phyloP scores from a whole-genome alignment of 2,329 filamentous ascomycete species.

The Nemania sp. region DNA sequence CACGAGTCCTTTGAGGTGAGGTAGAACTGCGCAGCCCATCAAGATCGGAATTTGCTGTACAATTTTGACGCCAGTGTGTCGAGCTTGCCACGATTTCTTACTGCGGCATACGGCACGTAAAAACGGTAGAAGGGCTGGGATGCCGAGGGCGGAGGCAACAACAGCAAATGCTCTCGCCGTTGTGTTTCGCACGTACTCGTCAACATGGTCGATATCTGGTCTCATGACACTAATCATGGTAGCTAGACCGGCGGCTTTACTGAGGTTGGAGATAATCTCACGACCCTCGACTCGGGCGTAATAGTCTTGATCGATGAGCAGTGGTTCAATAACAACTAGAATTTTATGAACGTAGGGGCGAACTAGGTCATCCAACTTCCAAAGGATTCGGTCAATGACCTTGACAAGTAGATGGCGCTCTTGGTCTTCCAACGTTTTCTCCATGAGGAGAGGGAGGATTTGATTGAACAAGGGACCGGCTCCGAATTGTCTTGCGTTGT shows the following conservation, averaged over 20 bases:
- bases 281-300: constrained; percentile 97
- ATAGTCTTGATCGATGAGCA: constrained; percentile 99
- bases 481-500: constrained; percentile 95
- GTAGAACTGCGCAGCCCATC: constrained; percentile 96
- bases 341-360: constrained; percentile 98
- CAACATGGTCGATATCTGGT: constrained; percentile 96
- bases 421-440: constrained; percentile 96
- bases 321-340: constrained; percentile 95
- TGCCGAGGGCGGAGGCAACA: constrained; percentile 92
- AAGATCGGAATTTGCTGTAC: constrained; percentile 98
- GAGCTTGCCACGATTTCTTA: constrained; percentile 98
- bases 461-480: constrained; percentile 95
- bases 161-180: constrained; percentile 97
- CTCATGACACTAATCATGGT: constrained; percentile 99
- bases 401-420: constrained; percentile 98
- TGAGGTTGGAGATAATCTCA: constrained; percentile 97
- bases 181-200: constrained; percentile 98
- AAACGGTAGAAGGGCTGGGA: constrained; percentile 93
- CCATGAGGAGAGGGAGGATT: constrained; percentile 95
- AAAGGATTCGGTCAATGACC: constrained; percentile 96
- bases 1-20: constrained; percentile 92
- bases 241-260: constrained; percentile 93
- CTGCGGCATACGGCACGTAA: constrained; percentile 93
- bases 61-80: constrained; percentile 98
- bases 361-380: constrained; percentile 97